Conservation (phyloP, 768 basidiomycete species). For the Scleroderma citrinum region DNA sequence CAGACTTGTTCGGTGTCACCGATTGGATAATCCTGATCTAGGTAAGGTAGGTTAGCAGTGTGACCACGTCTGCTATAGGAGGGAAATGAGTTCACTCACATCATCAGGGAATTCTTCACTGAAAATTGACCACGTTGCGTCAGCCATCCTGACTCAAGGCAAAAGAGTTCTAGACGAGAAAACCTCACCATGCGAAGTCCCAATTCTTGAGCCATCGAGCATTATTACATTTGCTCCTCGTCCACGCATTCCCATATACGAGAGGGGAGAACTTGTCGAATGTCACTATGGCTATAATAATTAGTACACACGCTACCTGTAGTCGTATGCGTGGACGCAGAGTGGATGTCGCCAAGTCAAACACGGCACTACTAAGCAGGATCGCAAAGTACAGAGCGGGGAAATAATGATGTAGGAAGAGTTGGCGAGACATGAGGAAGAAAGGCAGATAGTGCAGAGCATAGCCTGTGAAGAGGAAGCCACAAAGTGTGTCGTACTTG, state of each 20-base stretch:
- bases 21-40: slow-evolving; percentile 40
- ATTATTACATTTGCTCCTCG: slow-evolving; percentile 64
- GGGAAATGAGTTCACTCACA: not conserved
- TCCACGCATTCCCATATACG: slow-evolving; percentile 84
- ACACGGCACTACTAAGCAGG: slow-evolving; percentile 66
- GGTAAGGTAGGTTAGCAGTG: slow-evolving; percentile 31
- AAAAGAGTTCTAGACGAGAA: no score
- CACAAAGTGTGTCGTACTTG: slow-evolving; percentile 87
- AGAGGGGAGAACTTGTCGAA: slow-evolving; percentile 78
- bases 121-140: not conserved
- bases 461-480: slow-evolving; percentile 93
- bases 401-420: slow-evolving; percentile 98
- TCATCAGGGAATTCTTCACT: slow-evolving; percentile 42
- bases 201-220: slow-evolving; percentile 89
- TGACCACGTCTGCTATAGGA: not conserved
- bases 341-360: slow-evolving; percentile 80
- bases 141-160: not conserved
- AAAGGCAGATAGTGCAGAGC: slow-evolving; percentile 92
- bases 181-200: slow-evolving; percentile 85
- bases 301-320: slow-evolving; percentile 72
- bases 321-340: slow-evolving; percentile 71
- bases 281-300: slow-evolving; percentile 70
- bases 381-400: slow-evolving; percentile 95
- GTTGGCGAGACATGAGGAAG: slow-evolving; percentile 94
- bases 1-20: slow-evolving; percentile 36